Evolutionary conservation across 1,284 basidiomycete genomes (phyloP), one percentile per base, ranked within the genome.

Genomic region (Malassezia caprae): DNA sequence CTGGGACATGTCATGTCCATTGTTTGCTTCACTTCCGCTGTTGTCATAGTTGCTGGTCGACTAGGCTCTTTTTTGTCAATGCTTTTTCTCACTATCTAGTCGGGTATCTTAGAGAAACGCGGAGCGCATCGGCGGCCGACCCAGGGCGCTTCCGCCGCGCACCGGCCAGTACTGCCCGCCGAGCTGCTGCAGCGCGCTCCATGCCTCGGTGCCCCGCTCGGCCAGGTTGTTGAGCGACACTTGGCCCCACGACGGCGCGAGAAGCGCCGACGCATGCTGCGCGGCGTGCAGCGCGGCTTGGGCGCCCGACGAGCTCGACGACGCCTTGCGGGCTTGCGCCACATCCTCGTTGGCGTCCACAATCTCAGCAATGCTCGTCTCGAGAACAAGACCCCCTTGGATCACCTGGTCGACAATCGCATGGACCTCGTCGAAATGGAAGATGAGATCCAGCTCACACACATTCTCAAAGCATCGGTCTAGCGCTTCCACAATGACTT

Each of bases 391-490:
- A 0, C 94, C 94, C 26, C 91, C 94, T 77, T 96, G 91, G 27
- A 99, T 88, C 45, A 98, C 85, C 76, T 98, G 93, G 31, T 85
- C 81, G 42, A 99, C 81, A 45, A 96, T 89, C 62, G 93, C 87
- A 70, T 98, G 90, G 7, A 89, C 91, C 79, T 96, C 88, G 75
- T 98, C 93, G 69, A 96, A 98, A 77, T 96, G 90, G 76, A 98
- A 98, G 55, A 98, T 93, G 24, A 99, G 80, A 75, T 99, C 94
- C 42, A 99, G 80, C 77, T 99, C 94, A 78, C 94, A 98, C 0
- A 99, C 94, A 69, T 96, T 96, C 78, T 96, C 90, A 72, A 98
- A 99, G 23, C 88, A 85, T 42, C 89, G 80, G 75, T 99, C 94
- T 26, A 99, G 80, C 0, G 88, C 86, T 78, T 99, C 94, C 44